Base-by-base conservation (phyloP, 805 yeast species). In the Barnettozyma salicaria region DNA sequence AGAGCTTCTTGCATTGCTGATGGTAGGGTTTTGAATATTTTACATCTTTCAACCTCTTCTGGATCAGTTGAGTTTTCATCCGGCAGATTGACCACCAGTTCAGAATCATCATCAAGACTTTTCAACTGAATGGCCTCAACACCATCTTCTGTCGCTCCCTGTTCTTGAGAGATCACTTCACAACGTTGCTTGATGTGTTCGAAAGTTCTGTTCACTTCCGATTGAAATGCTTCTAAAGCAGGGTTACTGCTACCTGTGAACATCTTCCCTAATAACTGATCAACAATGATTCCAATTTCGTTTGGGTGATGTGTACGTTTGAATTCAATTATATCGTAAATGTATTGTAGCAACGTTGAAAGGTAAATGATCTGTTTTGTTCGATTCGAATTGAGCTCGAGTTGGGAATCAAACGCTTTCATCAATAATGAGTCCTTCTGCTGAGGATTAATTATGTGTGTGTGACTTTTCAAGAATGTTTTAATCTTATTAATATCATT, bases 391-490 rank as follows among this genome's bases (percentile, higher is more conserved):
- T 86, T 70, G 16, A 78, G 81, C 11, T 71, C 76, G 43, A 90
- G 67, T 56, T 87, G 86, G 39, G 68, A 66, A 52, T 90, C 95
- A 59, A 92, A 92, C 0, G 97, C 94, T 16, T 80, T 80, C 96
- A 90, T 89, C 56, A 89, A 68, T 41, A 92, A 73, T 0, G 95
- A 86, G 59, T 92, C 97, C 55, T 89, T 87, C 56, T 92, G 97
- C 43, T 79, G 78, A 46, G 81, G 87, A 4, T 76, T 76, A 34
- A 89, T 76, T 40, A 92, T 84, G 40, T 72, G 67, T 27, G 84
- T 75, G 58, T 85, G 56, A 55, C 56, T 30, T 68, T 63, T 46
- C 47, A 83, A 63, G 59, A 65, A 78, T 34, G 61, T 63, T 44
- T 77, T 70, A 48, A 80, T 67, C 37, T 62, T 58, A n/a, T 60